A percentile compares a stretch with the other conserved stretches of the same genome.
Evolutionary conservation across 140 eudicot species (phyloP).

Genomic region (Oenanthe javanica): DNA sequence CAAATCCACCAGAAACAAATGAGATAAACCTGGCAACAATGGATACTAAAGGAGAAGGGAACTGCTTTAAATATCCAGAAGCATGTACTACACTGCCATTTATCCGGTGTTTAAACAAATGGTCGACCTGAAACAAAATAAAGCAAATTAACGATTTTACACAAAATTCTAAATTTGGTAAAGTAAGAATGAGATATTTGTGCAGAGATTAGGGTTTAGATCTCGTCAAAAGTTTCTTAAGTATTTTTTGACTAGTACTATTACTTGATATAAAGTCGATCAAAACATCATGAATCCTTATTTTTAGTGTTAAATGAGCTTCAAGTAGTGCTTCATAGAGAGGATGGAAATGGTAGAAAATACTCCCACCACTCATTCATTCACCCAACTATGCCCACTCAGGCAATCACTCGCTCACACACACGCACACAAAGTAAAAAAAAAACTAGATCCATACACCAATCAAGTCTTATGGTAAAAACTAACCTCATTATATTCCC

Average conservation of each 20-base stretch:
- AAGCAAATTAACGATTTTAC: background rate
- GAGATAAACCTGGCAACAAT: conserved; percentile 85
- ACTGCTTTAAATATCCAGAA: conserved; percentile 77
- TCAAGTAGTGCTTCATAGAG: background rate
- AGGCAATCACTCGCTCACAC: background rate
- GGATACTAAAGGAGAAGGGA: conserved; percentile 79
- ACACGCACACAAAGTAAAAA: background rate
- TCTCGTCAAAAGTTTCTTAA: background rate
- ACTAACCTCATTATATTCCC: conserved; percentile 90
- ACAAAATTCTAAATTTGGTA: background rate
- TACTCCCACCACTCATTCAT: background rate
- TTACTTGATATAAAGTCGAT: background rate
- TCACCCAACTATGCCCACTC: background rate
- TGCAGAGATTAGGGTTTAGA: background rate
- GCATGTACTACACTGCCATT: conserved; percentile 81
- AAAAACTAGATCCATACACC: background rate
- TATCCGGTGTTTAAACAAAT: conserved; percentile 83
- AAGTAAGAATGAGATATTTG: background rate
- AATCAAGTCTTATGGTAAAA: background rate
- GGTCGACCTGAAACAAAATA: conserved; percentile 66
- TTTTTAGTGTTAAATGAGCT: background rate
- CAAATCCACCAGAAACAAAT: conserved; percentile 93
- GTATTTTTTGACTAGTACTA: background rate
- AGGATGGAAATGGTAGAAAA: background rate
- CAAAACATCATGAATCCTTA: background rate